phyloP scores from a whole-genome alignment of 2,329 filamentous ascomycete species.

The Huntiella omanensis region DNA sequence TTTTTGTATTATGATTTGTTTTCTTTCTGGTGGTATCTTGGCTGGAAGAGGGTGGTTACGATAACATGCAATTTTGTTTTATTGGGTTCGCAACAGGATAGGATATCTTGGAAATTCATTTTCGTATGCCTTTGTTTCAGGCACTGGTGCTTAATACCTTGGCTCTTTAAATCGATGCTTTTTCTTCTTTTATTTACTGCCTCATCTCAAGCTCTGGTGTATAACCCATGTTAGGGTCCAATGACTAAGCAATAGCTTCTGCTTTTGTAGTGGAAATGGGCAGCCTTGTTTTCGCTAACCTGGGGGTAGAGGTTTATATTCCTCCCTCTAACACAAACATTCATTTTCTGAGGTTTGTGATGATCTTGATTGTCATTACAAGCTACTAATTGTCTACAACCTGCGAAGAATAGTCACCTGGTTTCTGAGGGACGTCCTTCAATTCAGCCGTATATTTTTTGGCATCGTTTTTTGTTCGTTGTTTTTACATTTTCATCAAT shows the following conservation, averaged over 20 bases:
- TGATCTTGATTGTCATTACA: no score
- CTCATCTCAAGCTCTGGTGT: background rate
- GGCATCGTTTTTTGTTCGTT: no score
- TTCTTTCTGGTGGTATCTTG: background rate
- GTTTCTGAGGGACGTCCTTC: no score
- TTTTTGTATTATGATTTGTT: background rate
- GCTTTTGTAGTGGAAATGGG: background rate
- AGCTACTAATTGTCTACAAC: no score
- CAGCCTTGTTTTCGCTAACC: constrained; percentile 9
- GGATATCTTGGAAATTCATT: no score
- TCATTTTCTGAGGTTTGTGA: background rate
- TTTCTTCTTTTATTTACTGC: background rate
- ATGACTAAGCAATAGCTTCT: constrained; percentile 5
- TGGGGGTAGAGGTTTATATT: constrained; percentile 5
- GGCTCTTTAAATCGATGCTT: background rate
- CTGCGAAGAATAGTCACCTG: no score
- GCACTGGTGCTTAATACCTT: background rate
- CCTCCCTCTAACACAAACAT: constrained; percentile 7
- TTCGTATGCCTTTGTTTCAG: no score
- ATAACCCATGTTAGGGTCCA: background rate
- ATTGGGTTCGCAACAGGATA: no score
- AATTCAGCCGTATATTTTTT: no score
- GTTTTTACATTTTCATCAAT: no score
- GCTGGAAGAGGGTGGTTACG: no score
- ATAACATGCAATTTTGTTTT: no score